Percentiles rank a stretch among this genome's conserved stretches.
phyloP scores from a whole-genome alignment of 805 yeast genomes.

The Clavispora carvajalis region DNA sequence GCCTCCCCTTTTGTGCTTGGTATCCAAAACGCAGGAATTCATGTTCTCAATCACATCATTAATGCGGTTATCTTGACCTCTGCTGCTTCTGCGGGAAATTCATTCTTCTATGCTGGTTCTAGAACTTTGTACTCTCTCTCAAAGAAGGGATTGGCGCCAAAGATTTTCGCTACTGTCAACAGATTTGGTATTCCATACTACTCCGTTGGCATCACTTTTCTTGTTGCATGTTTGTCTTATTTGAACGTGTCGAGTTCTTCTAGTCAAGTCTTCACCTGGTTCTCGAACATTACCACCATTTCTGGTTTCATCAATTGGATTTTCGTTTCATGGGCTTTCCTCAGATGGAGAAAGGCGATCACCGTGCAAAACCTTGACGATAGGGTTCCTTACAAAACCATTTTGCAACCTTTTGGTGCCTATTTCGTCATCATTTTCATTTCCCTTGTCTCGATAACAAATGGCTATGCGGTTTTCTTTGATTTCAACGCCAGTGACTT shows the following conservation, averaged over 20 bases:
- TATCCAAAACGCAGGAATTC: constrained; percentile 63
- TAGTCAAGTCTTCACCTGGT: constrained; percentile 55
- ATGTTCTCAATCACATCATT: constrained; percentile 67
- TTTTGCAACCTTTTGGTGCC: constrained; percentile 53
- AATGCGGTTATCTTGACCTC: constrained; percentile 71
- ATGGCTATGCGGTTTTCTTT: constrained; percentile 67
- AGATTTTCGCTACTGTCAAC: constrained; percentile 22
- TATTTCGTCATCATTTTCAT: constrained; percentile 49
- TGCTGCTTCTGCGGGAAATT: constrained; percentile 37
- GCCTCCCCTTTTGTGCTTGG: constrained; percentile 80
- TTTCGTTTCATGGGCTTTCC: constrained; percentile 45
- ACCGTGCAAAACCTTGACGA: constrained; percentile 46
- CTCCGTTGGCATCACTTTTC: constrained; percentile 27
- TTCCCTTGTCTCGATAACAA: constrained; percentile 54
- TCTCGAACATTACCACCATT: constrained; percentile 58
- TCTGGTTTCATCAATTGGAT: constrained; percentile 67
- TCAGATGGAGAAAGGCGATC: constrained; percentile 64
- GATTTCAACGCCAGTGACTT: constrained; percentile 53
- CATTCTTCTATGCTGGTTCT: constrained; percentile 16
- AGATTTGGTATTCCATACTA: constrained; percentile 40
- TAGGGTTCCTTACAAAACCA: constrained; percentile 54
- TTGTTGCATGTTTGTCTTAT: constrained; percentile 44
- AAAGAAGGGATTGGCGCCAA: constrained; percentile 15
- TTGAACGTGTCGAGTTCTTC: constrained; percentile 52
- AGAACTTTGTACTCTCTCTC: constrained; percentile 16